phyloP scores from a whole-genome alignment of 257 asterid species.

The Lycium barbarum region DNA sequence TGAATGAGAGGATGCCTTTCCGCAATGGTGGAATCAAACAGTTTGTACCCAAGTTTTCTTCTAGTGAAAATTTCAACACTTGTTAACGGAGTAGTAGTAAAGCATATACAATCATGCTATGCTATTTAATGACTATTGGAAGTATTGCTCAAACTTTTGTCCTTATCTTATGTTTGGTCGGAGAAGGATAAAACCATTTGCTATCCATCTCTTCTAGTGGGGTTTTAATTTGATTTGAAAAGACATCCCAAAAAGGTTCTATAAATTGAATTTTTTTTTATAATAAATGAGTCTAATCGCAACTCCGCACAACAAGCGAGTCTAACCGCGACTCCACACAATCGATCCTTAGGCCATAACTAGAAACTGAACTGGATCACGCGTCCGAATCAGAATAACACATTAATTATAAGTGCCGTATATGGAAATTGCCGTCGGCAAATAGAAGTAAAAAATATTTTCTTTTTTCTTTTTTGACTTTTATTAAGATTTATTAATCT shows the following conservation, averaged over 20 bases:
- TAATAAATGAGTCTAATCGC: too few species aligned
- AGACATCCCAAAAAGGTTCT: conserved; percentile 21
- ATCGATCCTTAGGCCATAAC: too few species aligned
- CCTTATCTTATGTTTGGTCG: conserved; percentile 25
- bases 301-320: too few species aligned
- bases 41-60: conserved; percentile 18
- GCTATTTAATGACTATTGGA: conserved; percentile 9
- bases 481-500: too few species aligned
- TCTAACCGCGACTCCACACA: too few species aligned
- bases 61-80: conserved; percentile 37
- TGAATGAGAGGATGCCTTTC: conserved; percentile 47
- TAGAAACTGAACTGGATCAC: too few species aligned
- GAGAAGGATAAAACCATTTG: conserved; percentile 30
- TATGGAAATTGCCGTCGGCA: too few species aligned
- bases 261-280: too few species aligned
- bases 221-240: background rate
- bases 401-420: too few species aligned
- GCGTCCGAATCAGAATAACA: too few species aligned
- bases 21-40: conserved; percentile 42
- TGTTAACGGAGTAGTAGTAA: conserved; percentile 29
- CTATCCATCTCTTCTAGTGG: conserved; percentile 32
- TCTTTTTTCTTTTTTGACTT: too few species aligned
- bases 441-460: too few species aligned
- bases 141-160: background rate
- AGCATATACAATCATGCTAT: conserved; percentile 27